Percentiles rank a stretch among this genome's conserved stretches.
phyloP scores from a whole-genome alignment of 2,329 filamentous ascomycete genomes.

The Alternaria novae-zelandiae region DNA sequence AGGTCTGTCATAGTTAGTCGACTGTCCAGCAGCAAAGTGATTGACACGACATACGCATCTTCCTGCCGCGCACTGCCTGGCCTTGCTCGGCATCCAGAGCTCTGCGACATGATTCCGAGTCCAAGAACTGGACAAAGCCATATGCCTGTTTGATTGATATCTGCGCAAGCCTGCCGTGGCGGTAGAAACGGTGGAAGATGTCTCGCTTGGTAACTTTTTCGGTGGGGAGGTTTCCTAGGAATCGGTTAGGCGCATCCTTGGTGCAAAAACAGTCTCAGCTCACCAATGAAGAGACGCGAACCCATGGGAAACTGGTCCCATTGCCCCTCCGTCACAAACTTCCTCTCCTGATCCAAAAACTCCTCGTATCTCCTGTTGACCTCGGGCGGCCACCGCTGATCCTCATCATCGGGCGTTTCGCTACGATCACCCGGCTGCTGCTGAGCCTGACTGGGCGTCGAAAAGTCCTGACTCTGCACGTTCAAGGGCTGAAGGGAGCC shows the following conservation, averaged over 20 bases:
- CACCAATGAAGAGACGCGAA: conserved; percentile 82
- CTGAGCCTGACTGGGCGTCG: conserved; percentile 34
- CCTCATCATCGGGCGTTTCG: conserved; percentile 51
- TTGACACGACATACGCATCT: conserved; percentile 75
- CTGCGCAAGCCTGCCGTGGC: conserved; percentile 85
- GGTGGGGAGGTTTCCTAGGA: conserved; percentile 82
- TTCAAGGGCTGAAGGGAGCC: conserved; percentile 37
- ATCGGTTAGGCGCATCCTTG: conserved; percentile 17
- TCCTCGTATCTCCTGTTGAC: conserved; percentile 73
- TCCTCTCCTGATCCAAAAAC: conserved; percentile 75
- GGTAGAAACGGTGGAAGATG: conserved; percentile 88
- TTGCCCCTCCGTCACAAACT: conserved; percentile 76
- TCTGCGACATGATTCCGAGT: conserved; percentile 72
- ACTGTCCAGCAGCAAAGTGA: neutral
- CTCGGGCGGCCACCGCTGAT: conserved; percentile 61
- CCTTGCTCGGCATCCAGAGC: conserved; percentile 83
- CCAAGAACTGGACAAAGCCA: conserved; percentile 94
- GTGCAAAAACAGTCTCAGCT: conserved; percentile 28
- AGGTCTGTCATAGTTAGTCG: conserved; percentile 67
- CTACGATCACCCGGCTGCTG: conserved; percentile 35
- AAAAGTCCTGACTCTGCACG: conserved; percentile 20
- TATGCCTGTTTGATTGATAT: conserved; percentile 97
- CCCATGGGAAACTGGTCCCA: conserved; percentile 82
- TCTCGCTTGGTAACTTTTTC: conserved; percentile 94
- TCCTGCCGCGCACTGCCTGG: conserved; percentile 81